Evolutionary conservation across 352 stramenopile genomes (phyloP).

Genomic region (Phytophthora hibernalis): DNA sequence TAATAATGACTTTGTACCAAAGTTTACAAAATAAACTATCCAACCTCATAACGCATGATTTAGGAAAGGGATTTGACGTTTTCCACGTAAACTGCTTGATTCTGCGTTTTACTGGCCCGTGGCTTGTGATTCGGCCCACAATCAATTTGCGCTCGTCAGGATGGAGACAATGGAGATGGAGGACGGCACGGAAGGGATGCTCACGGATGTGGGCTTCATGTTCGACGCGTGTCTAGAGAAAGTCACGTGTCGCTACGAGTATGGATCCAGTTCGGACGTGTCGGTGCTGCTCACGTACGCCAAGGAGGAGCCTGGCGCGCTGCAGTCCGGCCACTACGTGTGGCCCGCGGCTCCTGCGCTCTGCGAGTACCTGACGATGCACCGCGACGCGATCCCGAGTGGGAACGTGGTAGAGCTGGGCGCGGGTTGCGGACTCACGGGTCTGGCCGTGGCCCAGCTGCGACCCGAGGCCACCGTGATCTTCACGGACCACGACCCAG

Average conservation of each 20-base stretch:
- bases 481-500: slow-evolving; percentile 84
- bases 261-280: slow-evolving; percentile 55
- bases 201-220: slow-evolving; percentile 72
- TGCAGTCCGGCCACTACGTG: slow-evolving; percentile 74
- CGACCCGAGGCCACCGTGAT: slow-evolving; percentile 65
- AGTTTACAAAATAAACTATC: not conserved
- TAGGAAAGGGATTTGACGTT: slow-evolving; percentile 15
- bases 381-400: slow-evolving; percentile 54
- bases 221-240: slow-evolving; percentile 72
- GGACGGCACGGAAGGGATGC: slow-evolving; percentile 46
- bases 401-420: slow-evolving; percentile 76
- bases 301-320: slow-evolving; percentile 60
- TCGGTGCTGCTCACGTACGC: slow-evolving; percentile 77
- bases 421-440: slow-evolving; percentile 70
- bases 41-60: not conserved
- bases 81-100: slow-evolving; percentile 13
- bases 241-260: slow-evolving; percentile 71
- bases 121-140: slow-evolving; percentile 1
- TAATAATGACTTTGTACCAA: not conserved
- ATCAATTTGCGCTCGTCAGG: slow-evolving; percentile 14
- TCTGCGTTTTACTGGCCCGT: not conserved
- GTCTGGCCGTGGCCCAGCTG: slow-evolving; percentile 70
- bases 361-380: slow-evolving; percentile 64
- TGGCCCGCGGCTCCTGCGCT: slow-evolving; percentile 72
- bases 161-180: slow-evolving; percentile 44